Evolutionary conservation across 306 rosid genomes (phyloP).

Genomic region (Inga laurina): DNA sequence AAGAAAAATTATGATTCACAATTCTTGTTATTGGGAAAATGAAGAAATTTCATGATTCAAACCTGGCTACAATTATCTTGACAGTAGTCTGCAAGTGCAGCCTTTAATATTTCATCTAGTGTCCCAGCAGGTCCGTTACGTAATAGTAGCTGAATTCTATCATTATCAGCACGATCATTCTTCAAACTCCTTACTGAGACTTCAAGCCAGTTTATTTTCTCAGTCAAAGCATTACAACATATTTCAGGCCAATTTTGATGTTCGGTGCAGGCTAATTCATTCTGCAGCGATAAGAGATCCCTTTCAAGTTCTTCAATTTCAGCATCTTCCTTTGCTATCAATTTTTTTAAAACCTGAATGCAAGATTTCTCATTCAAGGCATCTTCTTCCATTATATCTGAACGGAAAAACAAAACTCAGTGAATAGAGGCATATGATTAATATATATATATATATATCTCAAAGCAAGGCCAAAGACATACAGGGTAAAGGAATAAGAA

Average conservation of each 20-base stretch:
- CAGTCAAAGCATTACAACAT: constrained; percentile 52
- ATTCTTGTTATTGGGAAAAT: constrained; percentile 1
- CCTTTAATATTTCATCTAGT: constrained; percentile 56
- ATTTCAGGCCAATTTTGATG: constrained; percentile 55
- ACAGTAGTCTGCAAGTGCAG: constrained; percentile 33
- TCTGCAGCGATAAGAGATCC: constrained; percentile 57
- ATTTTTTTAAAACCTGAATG: constrained; percentile 56
- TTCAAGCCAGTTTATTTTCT: constrained; percentile 50
- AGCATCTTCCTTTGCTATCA: constrained; percentile 52
- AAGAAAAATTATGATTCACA: not conserved
- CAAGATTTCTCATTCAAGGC: constrained; percentile 58
- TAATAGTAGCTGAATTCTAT: constrained; percentile 40
- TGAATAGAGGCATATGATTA: not conserved
- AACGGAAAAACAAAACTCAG: constrained; percentile 20
- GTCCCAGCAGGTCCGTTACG: constrained; percentile 52
- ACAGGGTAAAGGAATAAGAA: constrained; percentile 13
- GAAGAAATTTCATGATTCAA: constrained; percentile 28
- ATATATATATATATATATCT: no score
- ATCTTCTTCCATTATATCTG: constrained; percentile 70
- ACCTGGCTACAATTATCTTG: constrained; percentile 60
- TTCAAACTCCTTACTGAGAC: constrained; percentile 46
- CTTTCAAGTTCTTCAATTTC: constrained; percentile 72
- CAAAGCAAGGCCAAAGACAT: constrained; percentile 13
- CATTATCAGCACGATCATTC: constrained; percentile 32
- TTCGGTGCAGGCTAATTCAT: constrained; percentile 39